A percentile compares a stretch with the other conserved stretches of the same genome.
Evolutionary conservation across 164 flowering plant species (phyloP).

Genomic region (Aristolochia californica): DNA sequence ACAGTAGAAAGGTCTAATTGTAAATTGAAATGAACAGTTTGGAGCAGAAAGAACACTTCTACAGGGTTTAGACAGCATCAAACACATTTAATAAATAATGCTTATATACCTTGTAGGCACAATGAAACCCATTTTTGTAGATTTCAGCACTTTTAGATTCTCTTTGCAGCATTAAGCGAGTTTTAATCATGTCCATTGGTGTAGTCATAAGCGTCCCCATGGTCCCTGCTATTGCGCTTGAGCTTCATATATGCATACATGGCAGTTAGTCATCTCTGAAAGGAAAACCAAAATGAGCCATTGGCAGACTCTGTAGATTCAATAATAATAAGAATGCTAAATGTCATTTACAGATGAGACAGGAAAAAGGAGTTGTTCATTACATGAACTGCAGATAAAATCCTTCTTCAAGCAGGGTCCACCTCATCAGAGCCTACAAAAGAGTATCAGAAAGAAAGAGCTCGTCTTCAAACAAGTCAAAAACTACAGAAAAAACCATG

Average conservation of each 20-base stretch:
- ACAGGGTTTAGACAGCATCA: not conserved
- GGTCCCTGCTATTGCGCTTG: slow-evolving; percentile 67
- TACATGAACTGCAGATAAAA: slow-evolving; percentile 79
- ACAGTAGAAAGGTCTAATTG: not conserved
- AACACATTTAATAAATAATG: slow-evolving; percentile 23
- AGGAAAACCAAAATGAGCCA: slow-evolving; percentile 9
- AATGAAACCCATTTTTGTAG: slow-evolving; percentile 65
- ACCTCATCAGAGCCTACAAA: slow-evolving; percentile 43
- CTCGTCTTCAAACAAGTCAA: not conserved
- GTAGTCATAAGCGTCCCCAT: slow-evolving; percentile 67
- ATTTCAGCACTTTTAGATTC: slow-evolving; percentile 44
- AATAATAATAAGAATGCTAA: not conserved
- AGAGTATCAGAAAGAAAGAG: slow-evolving; percentile 21
- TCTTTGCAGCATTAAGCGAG: slow-evolving; percentile 81
- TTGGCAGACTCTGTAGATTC: slow-evolving; percentile 7
- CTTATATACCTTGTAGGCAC: slow-evolving; percentile 61
- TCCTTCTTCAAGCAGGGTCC: slow-evolving; percentile 77
- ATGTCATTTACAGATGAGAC: not conserved
- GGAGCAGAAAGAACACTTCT: not conserved
- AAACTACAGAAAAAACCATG: not conserved
- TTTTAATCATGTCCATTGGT: slow-evolving; percentile 83
- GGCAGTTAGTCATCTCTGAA: slow-evolving; percentile 17
- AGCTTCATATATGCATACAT: slow-evolving; percentile 29
- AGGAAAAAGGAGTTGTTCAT: slow-evolving; percentile 7
- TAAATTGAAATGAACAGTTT: not conserved